Base-by-base conservation (phyloP, 495 filamentous ascomycete species). In the Penicillium daleae region DNA sequence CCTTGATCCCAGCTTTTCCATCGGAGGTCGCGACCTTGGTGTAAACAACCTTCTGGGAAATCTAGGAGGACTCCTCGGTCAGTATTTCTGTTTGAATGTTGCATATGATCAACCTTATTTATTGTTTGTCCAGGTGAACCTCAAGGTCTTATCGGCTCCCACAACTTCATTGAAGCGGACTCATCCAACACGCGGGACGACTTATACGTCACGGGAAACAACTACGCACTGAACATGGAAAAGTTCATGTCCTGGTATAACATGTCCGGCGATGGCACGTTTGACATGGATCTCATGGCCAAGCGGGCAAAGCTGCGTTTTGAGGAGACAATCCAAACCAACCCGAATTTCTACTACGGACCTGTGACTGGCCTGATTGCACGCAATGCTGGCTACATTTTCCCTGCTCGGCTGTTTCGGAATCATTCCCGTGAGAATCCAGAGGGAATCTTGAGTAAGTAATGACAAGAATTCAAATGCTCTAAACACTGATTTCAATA, bases 91-190 rank as follows among this genome's bases (percentile, higher is more conserved):
- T 10, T 13, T 32, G 22, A 0, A 6, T 40, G 39, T n/a, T 17
- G 12, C 10, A 46, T 5, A 13, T 4, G 17, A 7, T 2, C 6
- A 33, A 7, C 10, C 31, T 27, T 15, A 58, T 35, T 59, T 8
- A 63, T 21, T 35, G 6, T 17, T 29, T 31, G 8, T 48, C 2
- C 40, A 75, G 73, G 73, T 29, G 62, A 70, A 19, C 80, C 81
- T 17, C 68, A 72, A 46, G 83, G 84, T 22, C 70, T 88, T 6
- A 76, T 74, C 46, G 81, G 81, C 52, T 83, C 78, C 4, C 86
- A 87, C 65, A 85, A 82, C 67, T 82, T 83, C 33, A 82, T 82
- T 64, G 85, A 88, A 69, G 64, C 75, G 6, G 85, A 89, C 67
- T 79, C 74, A 13, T 87, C 84, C 37, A 77, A 85, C 9, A 83